Base-by-base conservation (phyloP, 192 early-diverging fungal species). In the Polychytrium aggregatum region DNA sequence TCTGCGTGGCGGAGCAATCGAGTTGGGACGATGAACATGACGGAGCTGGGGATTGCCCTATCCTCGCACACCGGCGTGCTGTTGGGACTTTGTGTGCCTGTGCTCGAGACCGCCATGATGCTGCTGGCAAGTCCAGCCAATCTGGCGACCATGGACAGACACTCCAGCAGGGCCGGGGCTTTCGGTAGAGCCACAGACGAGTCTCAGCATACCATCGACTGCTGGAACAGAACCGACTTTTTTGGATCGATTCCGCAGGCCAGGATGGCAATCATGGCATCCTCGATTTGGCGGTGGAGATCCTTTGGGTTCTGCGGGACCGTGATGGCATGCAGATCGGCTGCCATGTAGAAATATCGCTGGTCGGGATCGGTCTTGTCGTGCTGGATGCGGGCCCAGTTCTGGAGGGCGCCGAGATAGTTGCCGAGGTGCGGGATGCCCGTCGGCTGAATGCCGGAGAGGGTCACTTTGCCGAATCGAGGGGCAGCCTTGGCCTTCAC, bases 391-490 rank as follows among this genome's bases (percentile, higher is more conserved):
- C 48, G 40, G 1, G 84, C 84, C 92, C 90, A 96, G 67, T 89
- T 87, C 1, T 60, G 64, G 18, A 96, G 65, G 16, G 90, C 86
- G 0, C 92, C 92, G 44, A 93, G 78, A 56, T 93, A 96, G 63
- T 96, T 96, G 44, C 92, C 92, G 20, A 96, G 67, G 55, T 96
- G 92, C 29, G 88, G 88, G 17, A 80, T 74, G 5, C 90, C 92
- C 27, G 92, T 96, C 10, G 92, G 90, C 63, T 95, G 92, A 52
- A 95, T 92, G 0, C 90, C 92, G 4, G 88, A 90, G 38, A 95
- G 79, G 28, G 37, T 46, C n/a, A n/a, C n/a, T n/a, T n/a, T n/a
- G n/a, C n/a, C n/a, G n/a, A n/a, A n/a, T n/a, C n/a, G n/a, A n/a
- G n/a, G n/a, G n/a, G n/a, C n/a, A n/a, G n/a, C n/a, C n/a, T n/a